phyloP scores from a whole-genome alignment of 1,284 basidiomycete species.

The Ceratobasidium sp. region DNA sequence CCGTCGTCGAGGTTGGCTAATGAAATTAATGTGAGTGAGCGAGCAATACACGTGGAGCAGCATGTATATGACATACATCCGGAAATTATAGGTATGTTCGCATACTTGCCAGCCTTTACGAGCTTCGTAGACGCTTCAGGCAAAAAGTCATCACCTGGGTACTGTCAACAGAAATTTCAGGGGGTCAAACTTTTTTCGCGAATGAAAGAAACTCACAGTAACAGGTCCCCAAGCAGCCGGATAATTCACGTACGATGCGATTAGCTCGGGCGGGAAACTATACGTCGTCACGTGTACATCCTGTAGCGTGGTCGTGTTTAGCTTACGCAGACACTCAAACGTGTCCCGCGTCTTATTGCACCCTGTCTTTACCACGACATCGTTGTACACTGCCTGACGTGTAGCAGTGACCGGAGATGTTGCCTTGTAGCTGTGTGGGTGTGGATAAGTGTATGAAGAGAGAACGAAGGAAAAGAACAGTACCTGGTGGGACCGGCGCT shows the following conservation, averaged over 20 bases:
- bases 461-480: not conserved
- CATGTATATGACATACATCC: not conserved
- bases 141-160: constrained; percentile 23
- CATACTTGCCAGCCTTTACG: constrained; percentile 23
- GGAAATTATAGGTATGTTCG: constrained; percentile 30
- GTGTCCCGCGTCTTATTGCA: not conserved
- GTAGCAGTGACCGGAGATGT: not conserved
- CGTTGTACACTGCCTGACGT: constrained; percentile 23
- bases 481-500: constrained; percentile 26
- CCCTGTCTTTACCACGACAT: constrained; percentile 21
- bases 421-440: constrained; percentile 12
- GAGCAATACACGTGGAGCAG: not conserved
- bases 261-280: not conserved
- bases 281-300: constrained; percentile 22
- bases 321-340: constrained; percentile 24
- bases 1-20: constrained; percentile 31
- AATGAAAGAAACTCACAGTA: not conserved
- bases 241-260: constrained; percentile 28
- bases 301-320: constrained; percentile 15
- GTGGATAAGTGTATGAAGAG: not conserved
- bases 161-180: not conserved
- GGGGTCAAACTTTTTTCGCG: no score
- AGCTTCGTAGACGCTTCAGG: constrained; percentile 6
- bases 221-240: constrained; percentile 37
- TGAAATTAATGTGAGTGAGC: no score